These are phyloP conservation scores for Aspergillus novoparasiticus DNA, from an alignment of 2,329 filamentous ascomycete species.

Conservation along the genomic window DNA sequence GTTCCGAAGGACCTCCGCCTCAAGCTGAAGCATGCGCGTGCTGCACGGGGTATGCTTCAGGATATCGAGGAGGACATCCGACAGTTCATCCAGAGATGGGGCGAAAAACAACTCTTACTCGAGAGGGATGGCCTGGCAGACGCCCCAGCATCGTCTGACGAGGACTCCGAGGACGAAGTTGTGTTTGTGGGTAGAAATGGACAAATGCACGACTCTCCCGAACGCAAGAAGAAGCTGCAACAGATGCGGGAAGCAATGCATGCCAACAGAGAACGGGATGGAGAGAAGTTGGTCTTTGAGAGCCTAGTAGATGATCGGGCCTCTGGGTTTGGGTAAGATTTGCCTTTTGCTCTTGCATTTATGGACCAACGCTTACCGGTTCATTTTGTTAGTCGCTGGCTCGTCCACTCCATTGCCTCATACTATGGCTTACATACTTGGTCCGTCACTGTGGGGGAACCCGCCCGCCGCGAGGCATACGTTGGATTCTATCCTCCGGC, in stretches of 20 bases:
- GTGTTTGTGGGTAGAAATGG: constrained; percentile 79
- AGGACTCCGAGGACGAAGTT: constrained; percentile 78
- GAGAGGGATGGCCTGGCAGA: constrained; percentile 50
- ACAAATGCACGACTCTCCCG: constrained; percentile 62
- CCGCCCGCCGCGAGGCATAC: constrained; percentile 77
- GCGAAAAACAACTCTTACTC: constrained; percentile 53
- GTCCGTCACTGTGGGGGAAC: constrained; percentile 72
- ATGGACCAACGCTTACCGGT: constrained; percentile 19
- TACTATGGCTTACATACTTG: constrained; percentile 90
- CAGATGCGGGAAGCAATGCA: constrained; percentile 42
- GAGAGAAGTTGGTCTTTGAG: constrained; percentile 78
- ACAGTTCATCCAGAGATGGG: constrained; percentile 68
- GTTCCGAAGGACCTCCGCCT: constrained; percentile 80
- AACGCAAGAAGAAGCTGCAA: constrained; percentile 56
- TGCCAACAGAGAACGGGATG: constrained; percentile 48
- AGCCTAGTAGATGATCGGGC: constrained; percentile 72
- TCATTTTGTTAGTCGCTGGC: constrained; percentile 68
- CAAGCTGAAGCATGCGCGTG: constrained; percentile 77
- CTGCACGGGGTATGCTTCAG: constrained; percentile 77
- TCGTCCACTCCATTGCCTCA: constrained; percentile 86
- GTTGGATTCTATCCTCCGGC: constrained; percentile 62
- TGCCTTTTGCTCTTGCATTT: constrained; percentile 4
- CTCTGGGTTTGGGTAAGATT: constrained; percentile 76
- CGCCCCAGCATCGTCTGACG: constrained; percentile 42
- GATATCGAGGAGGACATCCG: constrained; percentile 84